phyloP scores from a whole-genome alignment of 345 rosid genomes.

The Firmiana major region DNA sequence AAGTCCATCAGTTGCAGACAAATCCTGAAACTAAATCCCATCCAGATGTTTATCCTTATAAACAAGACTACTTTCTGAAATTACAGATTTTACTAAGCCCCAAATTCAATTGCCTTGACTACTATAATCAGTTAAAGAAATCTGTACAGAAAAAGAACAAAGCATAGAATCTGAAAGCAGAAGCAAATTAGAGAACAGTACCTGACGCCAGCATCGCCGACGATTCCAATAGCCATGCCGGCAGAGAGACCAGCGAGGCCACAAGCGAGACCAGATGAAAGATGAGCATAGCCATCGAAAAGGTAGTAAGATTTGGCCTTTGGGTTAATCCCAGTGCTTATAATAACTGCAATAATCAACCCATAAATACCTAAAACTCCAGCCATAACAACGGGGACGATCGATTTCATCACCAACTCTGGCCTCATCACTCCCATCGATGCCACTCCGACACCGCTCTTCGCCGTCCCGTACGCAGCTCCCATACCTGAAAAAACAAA shows the following conservation, averaged over 20 bases:
- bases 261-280: slow-evolving; percentile 61
- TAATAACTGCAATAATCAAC: slow-evolving; percentile 75
- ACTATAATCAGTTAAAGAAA: background rate
- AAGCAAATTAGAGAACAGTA: slow-evolving; percentile 4
- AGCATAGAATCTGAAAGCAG: background rate
- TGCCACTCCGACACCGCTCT: slow-evolving; percentile 85
- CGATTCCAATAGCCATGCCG: slow-evolving; percentile 60
- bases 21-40: background rate
- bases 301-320: slow-evolving; percentile 78
- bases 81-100: background rate
- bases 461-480: slow-evolving; percentile 78
- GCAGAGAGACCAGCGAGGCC: slow-evolving; percentile 62
- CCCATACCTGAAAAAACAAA: slow-evolving; percentile 53
- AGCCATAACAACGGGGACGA: slow-evolving; percentile 88
- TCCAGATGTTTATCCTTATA: background rate
- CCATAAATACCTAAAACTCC: slow-evolving; percentile 84
- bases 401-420: slow-evolving; percentile 83
- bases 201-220: slow-evolving; percentile 65
- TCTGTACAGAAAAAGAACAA: background rate
- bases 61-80: background rate
- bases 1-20: background rate
- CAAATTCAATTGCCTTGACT: background rate
- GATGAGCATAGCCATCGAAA: slow-evolving; percentile 78
- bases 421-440: slow-evolving; percentile 94
- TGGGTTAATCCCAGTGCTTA: slow-evolving; percentile 80